Evolutionary conservation across 768 basidiomycete genomes (phyloP).

Genomic region (Pleurotus platypus): DNA sequence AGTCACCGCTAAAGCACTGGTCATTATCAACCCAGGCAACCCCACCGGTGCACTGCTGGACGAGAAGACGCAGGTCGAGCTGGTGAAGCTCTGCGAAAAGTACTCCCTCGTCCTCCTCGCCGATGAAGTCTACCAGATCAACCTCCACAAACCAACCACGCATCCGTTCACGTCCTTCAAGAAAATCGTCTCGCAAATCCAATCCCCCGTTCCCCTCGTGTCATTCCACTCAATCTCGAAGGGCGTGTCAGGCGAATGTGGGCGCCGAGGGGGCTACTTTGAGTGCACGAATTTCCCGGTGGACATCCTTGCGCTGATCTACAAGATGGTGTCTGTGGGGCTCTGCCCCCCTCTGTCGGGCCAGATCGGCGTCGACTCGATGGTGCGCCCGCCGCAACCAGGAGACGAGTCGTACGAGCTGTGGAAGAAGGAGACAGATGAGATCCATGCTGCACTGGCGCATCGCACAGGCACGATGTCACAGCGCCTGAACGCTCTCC

Average conservation of each 20-base stretch:
- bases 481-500: conserved; percentile 71
- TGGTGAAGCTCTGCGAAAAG: conserved; percentile 82
- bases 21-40: conserved; percentile 98
- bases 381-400: conserved; percentile 84
- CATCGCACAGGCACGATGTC: conserved; percentile 72
- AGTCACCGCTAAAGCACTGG: conserved; percentile 73
- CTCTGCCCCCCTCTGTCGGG: conserved; percentile 90
- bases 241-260: conserved; percentile 94
- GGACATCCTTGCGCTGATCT: conserved; percentile 80
- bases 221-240: conserved; percentile 99
- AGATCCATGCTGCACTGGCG: conserved; percentile 73
- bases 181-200: conserved; percentile 66
- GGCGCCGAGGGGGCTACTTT: conserved; percentile 95
- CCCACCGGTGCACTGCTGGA: conserved; percentile 89
- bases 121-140: conserved; percentile 96
- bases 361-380: conserved; percentile 90
- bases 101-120: conserved; percentile 87
- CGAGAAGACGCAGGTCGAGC: conserved; percentile 60
- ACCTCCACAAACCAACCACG: conserved; percentile 66
- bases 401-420: conserved; percentile 76
- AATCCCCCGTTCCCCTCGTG: conserved; percentile 77
- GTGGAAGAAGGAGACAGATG: conserved; percentile 82
- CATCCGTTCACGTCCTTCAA: conserved; percentile 94
- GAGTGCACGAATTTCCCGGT: conserved; percentile 81
- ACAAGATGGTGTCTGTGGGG: conserved; percentile 93